Conservation (phyloP, 306 rosid genomes). For the Ziziphus jujuba region DNA sequence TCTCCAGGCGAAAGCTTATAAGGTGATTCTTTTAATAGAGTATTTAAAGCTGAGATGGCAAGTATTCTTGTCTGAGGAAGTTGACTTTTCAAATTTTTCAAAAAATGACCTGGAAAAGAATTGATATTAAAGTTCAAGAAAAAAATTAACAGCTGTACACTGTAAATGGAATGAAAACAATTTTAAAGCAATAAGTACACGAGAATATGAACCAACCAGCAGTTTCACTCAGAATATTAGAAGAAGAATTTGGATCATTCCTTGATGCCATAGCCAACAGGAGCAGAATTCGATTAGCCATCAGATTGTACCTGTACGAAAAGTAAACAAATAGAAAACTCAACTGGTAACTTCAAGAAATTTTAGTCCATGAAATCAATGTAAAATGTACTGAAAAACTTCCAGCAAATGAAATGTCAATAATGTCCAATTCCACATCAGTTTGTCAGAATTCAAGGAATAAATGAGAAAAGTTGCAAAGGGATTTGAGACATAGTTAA, state of each 20-base stretch:
- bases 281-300: conserved; percentile 95
- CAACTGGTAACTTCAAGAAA: background rate
- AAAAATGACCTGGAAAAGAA: conserved; percentile 77
- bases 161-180: background rate
- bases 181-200: conserved; percentile 7
- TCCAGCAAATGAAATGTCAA: background rate
- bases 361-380: background rate
- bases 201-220: conserved; percentile 59
- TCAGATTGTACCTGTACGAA: conserved; percentile 79
- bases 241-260: conserved; percentile 74
- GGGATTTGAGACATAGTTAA: background rate
- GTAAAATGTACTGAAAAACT: background rate
- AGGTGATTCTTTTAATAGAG: conserved; percentile 91
- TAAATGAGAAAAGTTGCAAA: background rate
- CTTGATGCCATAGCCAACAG: conserved; percentile 91
- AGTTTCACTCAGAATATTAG: conserved; percentile 83
- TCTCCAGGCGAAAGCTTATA: conserved; percentile 66
- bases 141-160: background rate
- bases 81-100: conserved; percentile 88
- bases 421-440: background rate
- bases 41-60: conserved; percentile 90
- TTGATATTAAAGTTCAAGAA: conserved; percentile 5
- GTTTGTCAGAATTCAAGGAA: background rate
- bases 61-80: conserved; percentile 99
- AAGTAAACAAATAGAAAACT: background rate